Conservation (phyloP, 106 monocot species). For the Acanthochlamys bracteata region DNA sequence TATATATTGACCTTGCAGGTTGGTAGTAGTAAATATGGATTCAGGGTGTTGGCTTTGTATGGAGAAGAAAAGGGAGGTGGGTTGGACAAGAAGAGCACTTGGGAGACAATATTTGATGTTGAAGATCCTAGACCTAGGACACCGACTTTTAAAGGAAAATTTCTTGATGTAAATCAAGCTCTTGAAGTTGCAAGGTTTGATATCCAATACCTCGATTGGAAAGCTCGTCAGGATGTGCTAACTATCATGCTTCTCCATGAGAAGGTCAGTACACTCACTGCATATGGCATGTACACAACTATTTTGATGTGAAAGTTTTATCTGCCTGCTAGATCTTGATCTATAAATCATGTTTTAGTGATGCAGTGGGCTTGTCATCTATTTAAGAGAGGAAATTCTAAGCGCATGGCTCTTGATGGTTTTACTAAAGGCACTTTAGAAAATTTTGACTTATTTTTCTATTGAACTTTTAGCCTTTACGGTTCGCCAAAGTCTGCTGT, state of each 20-base stretch:
- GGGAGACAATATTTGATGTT: slow-evolving; percentile 83
- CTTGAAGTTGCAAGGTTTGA: slow-evolving; percentile 88
- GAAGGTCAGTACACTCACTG: slow-evolving; percentile 42
- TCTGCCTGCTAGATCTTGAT: no score
- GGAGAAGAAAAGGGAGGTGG: slow-evolving; percentile 35
- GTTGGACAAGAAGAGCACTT: slow-evolving; percentile 45
- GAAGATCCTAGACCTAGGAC: slow-evolving; percentile 68
- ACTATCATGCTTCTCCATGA: slow-evolving; percentile 89
- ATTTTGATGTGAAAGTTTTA: no score
- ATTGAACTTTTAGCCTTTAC: no score
- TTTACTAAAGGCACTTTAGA: no score
- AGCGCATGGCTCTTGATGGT: no score
- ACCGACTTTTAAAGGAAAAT: slow-evolving; percentile 43
- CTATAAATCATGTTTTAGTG: no score
- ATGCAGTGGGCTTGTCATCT: no score
- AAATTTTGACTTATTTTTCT: no score
- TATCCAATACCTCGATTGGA: slow-evolving; percentile 94
- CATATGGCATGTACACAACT: no score
- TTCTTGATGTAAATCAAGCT: slow-evolving; percentile 75
- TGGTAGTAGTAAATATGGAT: slow-evolving; percentile 20
- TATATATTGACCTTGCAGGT: slow-evolving; percentile 25
- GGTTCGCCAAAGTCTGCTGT: no score
- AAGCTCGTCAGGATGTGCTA: slow-evolving; percentile 85
- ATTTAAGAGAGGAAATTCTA: no score
- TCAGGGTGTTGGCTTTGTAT: slow-evolving; percentile 50